phyloP scores from a whole-genome alignment of 116 monocot genomes.

The Cymodocea nodosa region DNA sequence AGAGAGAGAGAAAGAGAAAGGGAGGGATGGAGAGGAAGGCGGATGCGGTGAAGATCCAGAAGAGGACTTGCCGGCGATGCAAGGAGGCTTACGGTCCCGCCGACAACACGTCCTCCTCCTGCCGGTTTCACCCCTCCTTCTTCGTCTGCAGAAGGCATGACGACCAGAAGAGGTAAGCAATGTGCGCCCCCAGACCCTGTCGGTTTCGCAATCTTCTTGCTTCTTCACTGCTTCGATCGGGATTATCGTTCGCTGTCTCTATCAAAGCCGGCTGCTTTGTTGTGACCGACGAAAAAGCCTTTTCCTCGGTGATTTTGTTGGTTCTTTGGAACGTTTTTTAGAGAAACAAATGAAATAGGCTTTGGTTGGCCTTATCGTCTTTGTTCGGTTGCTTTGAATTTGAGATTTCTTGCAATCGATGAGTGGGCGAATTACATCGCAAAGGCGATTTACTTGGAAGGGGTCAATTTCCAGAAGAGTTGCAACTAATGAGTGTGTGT shows the following conservation, averaged over 20 bases:
- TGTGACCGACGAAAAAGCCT: background rate
- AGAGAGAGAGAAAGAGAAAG: too few relatives aligned
- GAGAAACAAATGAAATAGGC: too few relatives aligned
- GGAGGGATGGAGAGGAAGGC: background rate
- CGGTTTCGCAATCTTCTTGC: background rate
- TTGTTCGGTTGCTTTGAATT: too few relatives aligned
- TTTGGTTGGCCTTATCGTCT: too few relatives aligned
- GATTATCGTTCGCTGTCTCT: background rate
- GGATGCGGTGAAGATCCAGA: background rate
- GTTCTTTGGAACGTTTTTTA: too few relatives aligned
- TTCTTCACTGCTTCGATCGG: background rate
- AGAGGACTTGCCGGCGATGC: slow-evolving; percentile 43
- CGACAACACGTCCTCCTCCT: slow-evolving; percentile 21
- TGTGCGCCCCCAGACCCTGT: too few relatives aligned
- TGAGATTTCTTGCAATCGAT: too few relatives aligned
- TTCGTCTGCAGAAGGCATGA: slow-evolving; percentile 63
- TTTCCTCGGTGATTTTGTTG: too few relatives aligned
- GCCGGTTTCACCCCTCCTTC: slow-evolving; percentile 69
- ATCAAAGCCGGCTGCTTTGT: background rate
- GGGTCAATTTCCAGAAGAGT: too few relatives aligned
- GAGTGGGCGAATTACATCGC: too few relatives aligned
- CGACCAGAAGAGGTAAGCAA: slow-evolving; percentile 30
- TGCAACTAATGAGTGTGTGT: too few relatives aligned
- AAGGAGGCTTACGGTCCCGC: slow-evolving; percentile 27
- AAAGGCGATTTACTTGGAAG: too few relatives aligned